These are phyloP conservation scores for Suhomyces choctaworum DNA, from an alignment of 1,139 yeast species.

Conservation along the genomic window DNA sequence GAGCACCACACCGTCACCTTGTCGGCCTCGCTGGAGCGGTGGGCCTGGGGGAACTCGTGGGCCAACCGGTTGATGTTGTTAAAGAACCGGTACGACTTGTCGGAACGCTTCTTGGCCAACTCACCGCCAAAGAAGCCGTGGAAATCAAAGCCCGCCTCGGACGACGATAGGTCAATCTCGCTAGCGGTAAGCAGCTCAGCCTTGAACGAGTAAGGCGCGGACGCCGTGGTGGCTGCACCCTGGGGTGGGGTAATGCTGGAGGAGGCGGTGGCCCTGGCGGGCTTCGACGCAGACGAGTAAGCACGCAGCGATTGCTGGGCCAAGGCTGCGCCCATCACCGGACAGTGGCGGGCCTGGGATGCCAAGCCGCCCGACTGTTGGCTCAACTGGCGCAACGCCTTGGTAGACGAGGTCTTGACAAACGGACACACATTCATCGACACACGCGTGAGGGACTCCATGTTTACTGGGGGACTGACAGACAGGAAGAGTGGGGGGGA, in stretches of 20 bases:
- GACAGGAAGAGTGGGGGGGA: neutral
- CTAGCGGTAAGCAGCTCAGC: slow-evolving; percentile 31
- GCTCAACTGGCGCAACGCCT: slow-evolving; percentile 57
- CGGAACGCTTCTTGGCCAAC: slow-evolving; percentile 70
- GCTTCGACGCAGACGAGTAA: slow-evolving; percentile 60
- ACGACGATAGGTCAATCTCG: slow-evolving; percentile 33
- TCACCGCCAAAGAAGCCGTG: slow-evolving; percentile 62
- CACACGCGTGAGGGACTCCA: slow-evolving; percentile 81
- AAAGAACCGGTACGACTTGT: slow-evolving; percentile 92
- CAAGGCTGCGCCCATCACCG: slow-evolving; percentile 84
- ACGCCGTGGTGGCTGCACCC: slow-evolving; percentile 19
- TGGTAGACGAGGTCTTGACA: slow-evolving; percentile 66
- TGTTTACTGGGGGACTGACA: slow-evolving; percentile 21
- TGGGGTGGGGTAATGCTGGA: slow-evolving; percentile 8
- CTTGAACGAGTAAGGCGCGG: slow-evolving; percentile 36
- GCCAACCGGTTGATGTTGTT: slow-evolving; percentile 97
- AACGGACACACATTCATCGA: slow-evolving; percentile 86
- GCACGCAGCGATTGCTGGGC: slow-evolving; percentile 27
- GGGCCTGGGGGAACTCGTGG: slow-evolving; percentile 90
- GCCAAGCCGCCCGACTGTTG: slow-evolving; percentile 49
- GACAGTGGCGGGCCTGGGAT: slow-evolving; percentile 72
- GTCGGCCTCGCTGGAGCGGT: slow-evolving; percentile 68
- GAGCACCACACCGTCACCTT: slow-evolving; percentile 99
- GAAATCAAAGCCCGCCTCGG: slow-evolving; percentile 61
- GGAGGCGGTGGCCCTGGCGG: slow-evolving; percentile 51